Evolutionary conservation across 306 rosid species (phyloP), one percentile per base, ranked within the genome.

Genomic region (Argentina anserina): DNA sequence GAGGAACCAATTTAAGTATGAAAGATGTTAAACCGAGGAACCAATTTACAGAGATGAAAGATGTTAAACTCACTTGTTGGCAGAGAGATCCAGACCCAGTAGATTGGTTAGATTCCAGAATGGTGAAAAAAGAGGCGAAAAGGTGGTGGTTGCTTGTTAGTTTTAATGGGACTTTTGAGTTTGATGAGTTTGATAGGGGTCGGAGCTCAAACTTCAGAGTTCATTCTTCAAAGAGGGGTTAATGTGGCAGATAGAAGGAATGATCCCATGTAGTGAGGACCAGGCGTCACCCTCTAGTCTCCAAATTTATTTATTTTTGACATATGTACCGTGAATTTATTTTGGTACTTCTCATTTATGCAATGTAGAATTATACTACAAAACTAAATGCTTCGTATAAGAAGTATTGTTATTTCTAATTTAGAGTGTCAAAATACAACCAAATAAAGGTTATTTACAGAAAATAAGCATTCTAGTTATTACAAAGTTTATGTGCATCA

Each of bases 121-220:
- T 1, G 21, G 40, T 36, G 31, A 34, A 13, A 50, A 11, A 33
- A 33, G 5, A 33, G 28, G 13, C 10, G 9, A 17, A 34, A 63
- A 26, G 78, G 36, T 20, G 78, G 36, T 20, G 26, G 34, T 21
- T 26, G 65, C 64, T 41, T 53, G 36, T 67, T 40, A 11, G 43
- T 1, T 14, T 25, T 14, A 29, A 6, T 14, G 21, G 29, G 7
- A n/a, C n/a, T n/a, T n/a, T n/a, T n/a, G n/a, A 9, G 67, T 62
- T 9, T 15, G 65, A 65, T 26, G 41, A 11, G 41, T 4, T 10
- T 9, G 53, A 23, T 37, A 26, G 23, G 33, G 68, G 26, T 55
- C 49, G 75, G 65, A 39, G 76, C 45, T 60, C 64, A 15, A 37
- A 73, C 18, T 17, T 43, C 71, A 9, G 41, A 73, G 11, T 17